A percentile compares a stretch with the other conserved stretches of the same genome.
phyloP scores from a whole-genome alignment of 2,329 filamentous ascomycete species.

The Aspergillus carbonarius region DNA sequence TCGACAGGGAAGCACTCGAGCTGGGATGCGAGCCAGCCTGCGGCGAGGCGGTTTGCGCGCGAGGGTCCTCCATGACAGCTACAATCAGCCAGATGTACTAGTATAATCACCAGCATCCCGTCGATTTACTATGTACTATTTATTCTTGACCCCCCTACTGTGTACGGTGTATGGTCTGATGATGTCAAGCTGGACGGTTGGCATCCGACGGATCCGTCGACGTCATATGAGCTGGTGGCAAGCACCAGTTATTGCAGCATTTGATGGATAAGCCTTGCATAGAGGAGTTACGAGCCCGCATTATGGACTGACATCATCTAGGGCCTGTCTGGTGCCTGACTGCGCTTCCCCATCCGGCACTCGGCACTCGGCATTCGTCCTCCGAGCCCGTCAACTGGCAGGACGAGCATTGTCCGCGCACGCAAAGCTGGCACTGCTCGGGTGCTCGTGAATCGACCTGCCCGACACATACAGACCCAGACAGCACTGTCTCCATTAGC shows the following conservation, averaged over 20 bases:
- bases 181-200: background rate
- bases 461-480: constrained; percentile 18
- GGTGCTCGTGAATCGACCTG: constrained; percentile 19
- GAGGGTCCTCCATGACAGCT: background rate
- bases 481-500: constrained; percentile 12
- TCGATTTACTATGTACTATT: background rate
- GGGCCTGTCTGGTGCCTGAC: background rate
- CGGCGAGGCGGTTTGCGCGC: background rate
- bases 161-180: background rate
- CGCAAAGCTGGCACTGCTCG: constrained; percentile 15
- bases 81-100: background rate
- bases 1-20: background rate
- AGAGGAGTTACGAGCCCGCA: too few relatives aligned
- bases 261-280: background rate
- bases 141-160: background rate
- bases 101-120: background rate
- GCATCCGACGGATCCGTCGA: background rate
- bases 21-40: background rate
- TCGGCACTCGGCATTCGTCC: background rate
- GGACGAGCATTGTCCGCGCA: constrained; percentile 15
- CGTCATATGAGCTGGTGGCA: background rate
- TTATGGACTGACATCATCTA: background rate
- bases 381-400: background rate
- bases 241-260: background rate
- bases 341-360: background rate